Evolutionary conservation across 495 filamentous ascomycete genomes (phyloP).

Genomic region (Parachaetomium inaequale): DNA sequence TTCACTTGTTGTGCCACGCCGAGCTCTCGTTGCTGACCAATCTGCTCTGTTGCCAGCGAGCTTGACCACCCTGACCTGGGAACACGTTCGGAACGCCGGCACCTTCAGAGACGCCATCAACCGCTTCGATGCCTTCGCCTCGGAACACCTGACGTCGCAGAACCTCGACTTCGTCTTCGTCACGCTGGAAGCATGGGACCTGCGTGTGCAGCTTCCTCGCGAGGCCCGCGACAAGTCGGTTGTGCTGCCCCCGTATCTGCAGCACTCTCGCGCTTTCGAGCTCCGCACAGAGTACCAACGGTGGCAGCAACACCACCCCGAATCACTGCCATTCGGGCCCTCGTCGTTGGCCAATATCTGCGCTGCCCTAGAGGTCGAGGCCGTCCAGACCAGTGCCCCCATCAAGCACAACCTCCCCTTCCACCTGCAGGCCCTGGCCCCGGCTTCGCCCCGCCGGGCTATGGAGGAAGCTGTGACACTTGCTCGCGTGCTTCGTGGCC

Average conservation of each 20-base stretch:
- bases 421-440: conserved; percentile 92
- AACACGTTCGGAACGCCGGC: conserved; percentile 94
- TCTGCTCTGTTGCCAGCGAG: conserved; percentile 62
- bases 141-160: conserved; percentile 77
- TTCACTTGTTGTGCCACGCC: background rate
- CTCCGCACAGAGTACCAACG: conserved; percentile 94
- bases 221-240: conserved; percentile 98
- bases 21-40: conserved; percentile 24
- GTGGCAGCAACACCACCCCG: conserved; percentile 97
- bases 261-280: conserved; percentile 96
- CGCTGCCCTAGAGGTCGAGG: conserved; percentile 93
- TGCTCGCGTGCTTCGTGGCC: conserved; percentile 81
- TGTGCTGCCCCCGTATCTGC: conserved; percentile 91
- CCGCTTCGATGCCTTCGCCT: conserved; percentile 87
- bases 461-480: conserved; percentile 97
- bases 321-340: conserved; percentile 93
- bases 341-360: conserved; percentile 96
- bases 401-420: conserved; percentile 99
- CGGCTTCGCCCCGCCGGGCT: conserved; percentile 91
- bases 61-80: conserved; percentile 96
- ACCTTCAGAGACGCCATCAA: conserved; percentile 95
- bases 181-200: conserved; percentile 96
- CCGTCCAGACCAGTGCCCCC: conserved; percentile 90
- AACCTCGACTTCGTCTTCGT: conserved; percentile 96
- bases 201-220: conserved; percentile 93